Evolutionary conservation across 495 filamentous ascomycete species (phyloP).

Genomic region (Neohortaea acidophila): DNA sequence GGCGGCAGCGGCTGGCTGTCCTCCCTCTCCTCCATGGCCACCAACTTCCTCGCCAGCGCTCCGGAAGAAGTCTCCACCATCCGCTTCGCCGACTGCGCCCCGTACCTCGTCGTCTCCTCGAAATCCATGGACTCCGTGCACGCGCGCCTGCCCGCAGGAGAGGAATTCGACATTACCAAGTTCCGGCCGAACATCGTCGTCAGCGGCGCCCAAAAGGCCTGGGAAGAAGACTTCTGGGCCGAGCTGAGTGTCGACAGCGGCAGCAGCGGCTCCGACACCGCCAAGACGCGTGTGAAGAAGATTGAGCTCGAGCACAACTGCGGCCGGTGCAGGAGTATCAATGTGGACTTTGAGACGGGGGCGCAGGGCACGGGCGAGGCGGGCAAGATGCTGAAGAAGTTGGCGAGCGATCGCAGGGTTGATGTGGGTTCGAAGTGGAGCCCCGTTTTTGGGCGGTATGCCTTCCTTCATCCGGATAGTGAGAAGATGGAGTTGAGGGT

Average conservation of each 20-base stretch:
- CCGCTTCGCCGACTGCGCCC: constrained; percentile 68
- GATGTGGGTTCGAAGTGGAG: constrained; percentile 57
- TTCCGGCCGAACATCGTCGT: constrained; percentile 80
- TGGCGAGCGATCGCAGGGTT: constrained; percentile 64
- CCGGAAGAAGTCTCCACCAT: constrained; percentile 30
- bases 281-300: too few species aligned
- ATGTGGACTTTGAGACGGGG: constrained; percentile 70
- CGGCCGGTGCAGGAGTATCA: constrained; percentile 59
- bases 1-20: constrained; percentile 30
- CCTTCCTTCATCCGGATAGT: constrained; percentile 36
- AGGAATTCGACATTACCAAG: constrained; percentile 54
- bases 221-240: constrained; percentile 81
- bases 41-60: constrained; percentile 6
- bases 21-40: constrained; percentile 27
- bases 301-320: constrained; percentile 65
- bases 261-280: too few species aligned
- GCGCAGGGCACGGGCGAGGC: constrained; percentile 44
- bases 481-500: constrained; percentile 35
- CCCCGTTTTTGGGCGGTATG: constrained; percentile 76
- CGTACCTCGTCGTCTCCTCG: constrained; percentile 57
- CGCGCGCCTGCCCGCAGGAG: constrained; percentile 37
- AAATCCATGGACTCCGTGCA: constrained; percentile 54
- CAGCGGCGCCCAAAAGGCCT: constrained; percentile 41
- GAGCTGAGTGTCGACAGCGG: constrained; percentile 36
- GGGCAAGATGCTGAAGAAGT: constrained; percentile 57